Evolutionary conservation across 192 early-diverging fungal species (phyloP), one percentile per base, ranked within the genome.

Genomic region (Backusella morwellensis): DNA sequence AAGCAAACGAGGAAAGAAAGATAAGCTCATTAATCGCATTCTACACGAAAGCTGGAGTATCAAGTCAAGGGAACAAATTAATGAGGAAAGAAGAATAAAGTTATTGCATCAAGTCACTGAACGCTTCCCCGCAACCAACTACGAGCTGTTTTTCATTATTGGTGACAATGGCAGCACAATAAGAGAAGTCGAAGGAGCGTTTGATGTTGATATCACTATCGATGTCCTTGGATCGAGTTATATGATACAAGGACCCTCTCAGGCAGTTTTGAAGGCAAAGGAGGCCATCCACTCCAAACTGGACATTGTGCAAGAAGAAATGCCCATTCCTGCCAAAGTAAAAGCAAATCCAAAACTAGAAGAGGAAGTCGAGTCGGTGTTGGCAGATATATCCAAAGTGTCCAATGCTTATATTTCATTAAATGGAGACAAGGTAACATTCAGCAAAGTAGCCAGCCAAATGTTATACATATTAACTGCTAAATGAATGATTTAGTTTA

Each of bases 121-220:
- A 17, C 34, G 35, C n/a, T 56, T 75, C 8, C 63, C 74, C 14
- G 66, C 74, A 32, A 44, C 66, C 19, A 36, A 40, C 8, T 26
- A 75, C 4, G 63, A 75, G 17, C 44, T 75, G 29, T 75, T 75
- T 26, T 75, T 75, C 11, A 67, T 75, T 34, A 75, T 75, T 50
- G 66, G 66, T 17, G 63, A 75, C 1, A 75, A 75, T 68, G 74
- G 66, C 12, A 42, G 38, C 8, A 75, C 59, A 11, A 63, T 75
- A 21, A 40, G 42, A 40, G 15, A 75, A 7, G 67, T 75, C 1
- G 74, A 75, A 15, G 26, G 34, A 5, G 29, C 7, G 6, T 41
- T 42, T 42, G 32, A 75, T 35, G 74, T 67, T 21, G 42, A 40
- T 9, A 54, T 75, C 15, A 68, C 66, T 17, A 68, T 75, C 15